Percentiles rank a stretch among this genome's conserved stretches.
Evolutionary conservation across 495 filamentous ascomycete genomes (phyloP).

Genomic region (Penicillium crystallinum): DNA sequence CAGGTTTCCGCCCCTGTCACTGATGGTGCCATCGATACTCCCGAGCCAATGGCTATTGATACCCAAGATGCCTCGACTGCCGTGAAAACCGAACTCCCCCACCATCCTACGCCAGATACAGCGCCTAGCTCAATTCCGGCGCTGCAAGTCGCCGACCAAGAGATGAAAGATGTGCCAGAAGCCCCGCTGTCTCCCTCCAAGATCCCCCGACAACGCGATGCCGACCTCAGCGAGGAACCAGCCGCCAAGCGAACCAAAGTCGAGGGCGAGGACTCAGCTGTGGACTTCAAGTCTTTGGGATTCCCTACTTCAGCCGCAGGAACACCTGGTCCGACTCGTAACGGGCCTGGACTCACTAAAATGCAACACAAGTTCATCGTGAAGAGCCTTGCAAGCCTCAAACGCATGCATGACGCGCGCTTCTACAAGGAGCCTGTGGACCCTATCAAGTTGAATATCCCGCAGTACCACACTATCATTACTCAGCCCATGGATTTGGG

Average conservation of each 20-base stretch:
- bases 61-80: slow-evolving; percentile 9
- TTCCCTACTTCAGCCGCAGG: slow-evolving; percentile 27
- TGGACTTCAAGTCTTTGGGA: slow-evolving; percentile 36
- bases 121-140: slow-evolving; percentile 12
- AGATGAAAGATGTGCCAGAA: slow-evolving; percentile 38
- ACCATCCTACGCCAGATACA: slow-evolving; percentile 24
- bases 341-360: slow-evolving; percentile 42
- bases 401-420: slow-evolving; percentile 70
- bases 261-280: slow-evolving; percentile 31
- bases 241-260: slow-evolving; percentile 73
- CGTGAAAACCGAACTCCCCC: slow-evolving; percentile 32
- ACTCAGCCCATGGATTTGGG: slow-evolving; percentile 75
- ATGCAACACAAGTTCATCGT: slow-evolving; percentile 53
- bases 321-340: slow-evolving; percentile 7
- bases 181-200: slow-evolving; percentile 48
- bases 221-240: slow-evolving; percentile 64
- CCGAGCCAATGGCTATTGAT: slow-evolving; percentile 19
- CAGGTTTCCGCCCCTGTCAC: not conserved
- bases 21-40: slow-evolving; percentile 5
- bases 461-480: slow-evolving; percentile 66
- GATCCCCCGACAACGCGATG: slow-evolving; percentile 63
- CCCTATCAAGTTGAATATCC: slow-evolving; percentile 58
- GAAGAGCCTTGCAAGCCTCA: slow-evolving; percentile 59
- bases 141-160: slow-evolving; percentile 28
- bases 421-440: slow-evolving; percentile 76